Conservation (phyloP, 805 yeast genomes). For the Cyberlindnera euphorbiiphila region DNA sequence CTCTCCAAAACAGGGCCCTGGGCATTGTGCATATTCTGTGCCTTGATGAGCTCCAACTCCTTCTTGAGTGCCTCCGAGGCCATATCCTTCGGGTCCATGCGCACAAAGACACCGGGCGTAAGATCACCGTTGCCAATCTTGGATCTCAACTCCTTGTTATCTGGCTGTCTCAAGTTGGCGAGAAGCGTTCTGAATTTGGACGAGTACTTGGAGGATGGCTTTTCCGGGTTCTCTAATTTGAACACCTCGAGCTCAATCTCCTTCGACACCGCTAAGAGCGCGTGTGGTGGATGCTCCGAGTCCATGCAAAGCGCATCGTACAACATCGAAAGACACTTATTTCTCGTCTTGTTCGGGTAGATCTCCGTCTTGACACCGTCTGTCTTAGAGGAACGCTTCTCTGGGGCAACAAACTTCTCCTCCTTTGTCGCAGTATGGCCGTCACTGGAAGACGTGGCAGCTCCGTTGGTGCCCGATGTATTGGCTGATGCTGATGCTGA, state of each 20-base stretch:
- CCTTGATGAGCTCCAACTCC: slow-evolving; percentile 80
- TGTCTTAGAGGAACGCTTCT: slow-evolving; percentile 72
- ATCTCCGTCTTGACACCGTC: slow-evolving; percentile 74
- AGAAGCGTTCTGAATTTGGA: slow-evolving; percentile 82
- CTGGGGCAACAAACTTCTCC: slow-evolving; percentile 42
- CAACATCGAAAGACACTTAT: slow-evolving; percentile 75
- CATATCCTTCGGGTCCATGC: slow-evolving; percentile 90
- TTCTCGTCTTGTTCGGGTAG: slow-evolving; percentile 76
- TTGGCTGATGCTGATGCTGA: slow-evolving; percentile 12
- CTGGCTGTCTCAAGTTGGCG: slow-evolving; percentile 83
- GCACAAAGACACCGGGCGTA: slow-evolving; percentile 58
- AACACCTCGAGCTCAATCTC: slow-evolving; percentile 73
- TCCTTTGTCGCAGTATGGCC: slow-evolving; percentile 12
- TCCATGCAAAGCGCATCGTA: slow-evolving; percentile 89
- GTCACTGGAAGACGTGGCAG: too few species aligned
- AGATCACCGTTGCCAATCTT: slow-evolving; percentile 67
- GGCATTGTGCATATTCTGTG: slow-evolving; percentile 90
- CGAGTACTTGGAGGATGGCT: slow-evolving; percentile 55
- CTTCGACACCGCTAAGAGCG: slow-evolving; percentile 58
- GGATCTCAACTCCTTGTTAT: slow-evolving; percentile 78
- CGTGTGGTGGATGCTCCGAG: slow-evolving; percentile 56
- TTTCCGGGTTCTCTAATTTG: slow-evolving; percentile 52
- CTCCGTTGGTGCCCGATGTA: too few species aligned
- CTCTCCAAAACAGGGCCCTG: slow-evolving; percentile 96
- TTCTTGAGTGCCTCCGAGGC: slow-evolving; percentile 89